Evolutionary conservation across 768 basidiomycete genomes (phyloP), one percentile per base, ranked within the genome.

Genomic region (Russula olivacea): DNA sequence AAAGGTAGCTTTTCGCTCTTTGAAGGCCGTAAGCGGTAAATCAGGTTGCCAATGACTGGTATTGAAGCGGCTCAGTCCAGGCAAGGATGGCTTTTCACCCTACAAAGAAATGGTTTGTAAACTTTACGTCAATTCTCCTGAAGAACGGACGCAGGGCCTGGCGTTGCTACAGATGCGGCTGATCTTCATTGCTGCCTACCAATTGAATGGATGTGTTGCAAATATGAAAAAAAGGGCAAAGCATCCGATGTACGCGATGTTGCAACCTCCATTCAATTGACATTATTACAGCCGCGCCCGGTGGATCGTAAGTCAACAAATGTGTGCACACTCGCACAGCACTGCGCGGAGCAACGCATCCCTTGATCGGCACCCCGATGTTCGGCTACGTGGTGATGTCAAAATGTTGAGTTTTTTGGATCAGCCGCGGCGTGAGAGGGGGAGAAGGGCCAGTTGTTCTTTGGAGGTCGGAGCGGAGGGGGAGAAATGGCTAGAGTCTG

Each of bases 371-470:
- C 25, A 54, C 28, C 11, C 62, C 62, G 62, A 63, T 59, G 51
- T 57, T 59, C 62, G 62, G 62, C 62, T 63, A 59, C 2, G 28
- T 28, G 21, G 36, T 23, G 49, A 52, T 43, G 61, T 52, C 36
- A 34, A 59, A 30, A 41, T 58, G 56, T 63, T 32, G 51, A 30
- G 38, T n/a, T n/a, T 58, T 54, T 45, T 45, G 19, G 52, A 54
- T 58, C 62, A 58, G 32, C 57, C 62, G 57, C 62, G 62, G 57
- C 23, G 23, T 32, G 59, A 60, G 21, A 34, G 8, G n/a, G 32
- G 21, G 28, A 28, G 28, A 28, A 28, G 28, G 28, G 28, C 28
- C 2, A 28, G 23, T 9, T 9, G 32, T 12, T n/a, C 21, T 28
- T 28, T n/a, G n/a, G 28, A 28, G 28, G 28, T 14, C 30, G 15